Percentiles rank a stretch among this genome's conserved stretches.
These are phyloP conservation scores for Colletotrichum somersetense DNA, from an alignment of 2,329 filamentous ascomycete genomes.

Conservation along the genomic window DNA sequence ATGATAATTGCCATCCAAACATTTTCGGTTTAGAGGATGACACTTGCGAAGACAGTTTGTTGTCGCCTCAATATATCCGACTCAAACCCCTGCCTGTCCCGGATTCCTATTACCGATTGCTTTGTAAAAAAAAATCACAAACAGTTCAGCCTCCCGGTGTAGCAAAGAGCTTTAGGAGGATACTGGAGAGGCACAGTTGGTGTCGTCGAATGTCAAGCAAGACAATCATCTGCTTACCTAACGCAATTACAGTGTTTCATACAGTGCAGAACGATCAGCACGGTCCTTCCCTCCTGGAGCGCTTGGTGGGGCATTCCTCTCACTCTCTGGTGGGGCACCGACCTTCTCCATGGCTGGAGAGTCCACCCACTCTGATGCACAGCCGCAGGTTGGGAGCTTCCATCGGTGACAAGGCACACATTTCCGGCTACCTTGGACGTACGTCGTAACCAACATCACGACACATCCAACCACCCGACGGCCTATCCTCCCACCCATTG, in stretches of 20 bases:
- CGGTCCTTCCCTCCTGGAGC: constrained; percentile 18
- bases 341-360: constrained; percentile 42
- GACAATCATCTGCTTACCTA: constrained; percentile 24
- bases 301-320: constrained; percentile 34
- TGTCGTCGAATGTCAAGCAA: constrained; percentile 1
- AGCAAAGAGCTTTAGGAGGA: background rate
- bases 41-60: background rate
- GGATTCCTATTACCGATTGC: background rate
- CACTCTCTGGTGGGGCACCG: constrained; percentile 36
- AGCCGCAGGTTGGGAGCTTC: constrained; percentile 43
- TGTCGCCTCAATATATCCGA: background rate
- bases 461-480: constrained; percentile 28
- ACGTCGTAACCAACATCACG: constrained; percentile 43
- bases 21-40: background rate
- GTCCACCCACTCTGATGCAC: constrained; percentile 41
- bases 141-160: background rate
- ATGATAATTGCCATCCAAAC: background rate
- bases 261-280: constrained; percentile 4
- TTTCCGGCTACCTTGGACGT: constrained; percentile 40
- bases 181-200: background rate
- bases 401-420: constrained; percentile 43
- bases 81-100: background rate
- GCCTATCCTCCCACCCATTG: constrained; percentile 27
- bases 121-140: background rate
- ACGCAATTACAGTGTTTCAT: background rate